phyloP scores from a whole-genome alignment of 768 basidiomycete genomes.

The Wakefieldia striispora region DNA sequence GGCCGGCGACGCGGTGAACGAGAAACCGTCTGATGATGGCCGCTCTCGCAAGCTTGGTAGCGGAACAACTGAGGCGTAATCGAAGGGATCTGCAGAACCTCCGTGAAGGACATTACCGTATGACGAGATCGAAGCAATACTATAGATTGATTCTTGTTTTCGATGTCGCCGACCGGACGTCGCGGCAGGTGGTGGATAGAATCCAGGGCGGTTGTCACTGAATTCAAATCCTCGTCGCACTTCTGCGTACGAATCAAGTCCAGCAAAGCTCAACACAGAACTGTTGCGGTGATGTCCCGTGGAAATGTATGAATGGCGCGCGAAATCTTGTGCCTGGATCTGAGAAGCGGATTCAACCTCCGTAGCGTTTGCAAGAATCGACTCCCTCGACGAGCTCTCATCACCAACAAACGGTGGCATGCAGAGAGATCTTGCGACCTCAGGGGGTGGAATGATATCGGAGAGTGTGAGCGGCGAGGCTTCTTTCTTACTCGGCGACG shows the following conservation, averaged over 20 bases:
- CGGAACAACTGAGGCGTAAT: conserved; percentile 43
- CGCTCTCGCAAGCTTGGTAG: conserved; percentile 51
- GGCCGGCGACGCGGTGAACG: conserved; percentile 48
- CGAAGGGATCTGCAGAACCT: conserved; percentile 71
- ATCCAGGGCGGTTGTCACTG: conserved; percentile 54
- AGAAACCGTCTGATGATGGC: conserved; percentile 59
- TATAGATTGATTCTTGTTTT: conserved; percentile 60
- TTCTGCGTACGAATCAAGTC: conserved; percentile 75
- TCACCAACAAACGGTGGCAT: conserved; percentile 43
- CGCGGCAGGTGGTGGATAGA: conserved; percentile 55
- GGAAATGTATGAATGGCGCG: conserved; percentile 14
- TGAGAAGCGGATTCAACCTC: conserved; percentile 46
- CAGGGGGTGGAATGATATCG: conserved; percentile 71
- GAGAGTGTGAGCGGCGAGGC: conserved; percentile 50
- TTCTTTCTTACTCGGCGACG: conserved; percentile 12
- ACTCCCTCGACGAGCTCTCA: conserved; percentile 53
- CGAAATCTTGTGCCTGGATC: conserved; percentile 23
- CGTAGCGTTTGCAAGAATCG: conserved; percentile 50
- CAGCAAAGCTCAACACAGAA: conserved; percentile 65
- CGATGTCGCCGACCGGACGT: conserved; percentile 39
- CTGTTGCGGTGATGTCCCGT: conserved; percentile 33
- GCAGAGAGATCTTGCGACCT: conserved; percentile 50
- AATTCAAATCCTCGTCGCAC: conserved; percentile 81
- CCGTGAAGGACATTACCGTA: conserved; percentile 66
- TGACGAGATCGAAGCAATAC: conserved; percentile 78